Base-by-base conservation (phyloP, 164 flowering plant species). In the Stephania yunnanensis region DNA sequence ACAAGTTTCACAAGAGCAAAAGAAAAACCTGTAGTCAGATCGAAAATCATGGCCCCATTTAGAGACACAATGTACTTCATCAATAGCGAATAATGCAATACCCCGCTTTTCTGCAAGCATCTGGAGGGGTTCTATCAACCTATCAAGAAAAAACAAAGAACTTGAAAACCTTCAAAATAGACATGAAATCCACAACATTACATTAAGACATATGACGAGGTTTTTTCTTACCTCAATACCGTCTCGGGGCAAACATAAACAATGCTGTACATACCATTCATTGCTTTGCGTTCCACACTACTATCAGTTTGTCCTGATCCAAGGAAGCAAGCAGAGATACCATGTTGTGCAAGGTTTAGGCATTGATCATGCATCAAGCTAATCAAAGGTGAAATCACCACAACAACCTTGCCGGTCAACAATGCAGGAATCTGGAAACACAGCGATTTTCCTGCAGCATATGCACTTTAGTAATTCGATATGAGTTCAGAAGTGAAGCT, bases 11-110 rank as follows among this genome's bases (percentile, higher is more conserved):
- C n/a, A 5, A 15, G 64, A 58, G 5, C 20, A 61, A 61, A 61
- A 61, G 5, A 61, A 9, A 61, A 3, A 94, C 98, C 98, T 90
- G 88, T 91, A 94, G 77, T 86, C 92, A 46, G 96, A 96, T 53
- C 97, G 90, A 82, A 94, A 94, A 85, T 92, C 97, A 87, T 94
- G 98, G 58, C 98, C 98, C 97, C 98, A 94, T 81, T 94, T 91
- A 50, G 98, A 94, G 83, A 94, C 87, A 80, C 98, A 94, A 73
- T 94, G 98, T 19, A 82, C 98, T 87, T 94, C 98, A 86, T 94
- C 97, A 77, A 94, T 86, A 73, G 98, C 97, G 89, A 94, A 92
- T 58, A 94, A 78, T 69, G 97, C 93, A 76, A 94, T 91, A 72
- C 97, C 96, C 69, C 85, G 92, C 52, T 55, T 88, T 84, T 88